Evolutionary conservation across 108 stramenopile genomes (phyloP).

Genomic region (Cyclotella distinguenda): DNA sequence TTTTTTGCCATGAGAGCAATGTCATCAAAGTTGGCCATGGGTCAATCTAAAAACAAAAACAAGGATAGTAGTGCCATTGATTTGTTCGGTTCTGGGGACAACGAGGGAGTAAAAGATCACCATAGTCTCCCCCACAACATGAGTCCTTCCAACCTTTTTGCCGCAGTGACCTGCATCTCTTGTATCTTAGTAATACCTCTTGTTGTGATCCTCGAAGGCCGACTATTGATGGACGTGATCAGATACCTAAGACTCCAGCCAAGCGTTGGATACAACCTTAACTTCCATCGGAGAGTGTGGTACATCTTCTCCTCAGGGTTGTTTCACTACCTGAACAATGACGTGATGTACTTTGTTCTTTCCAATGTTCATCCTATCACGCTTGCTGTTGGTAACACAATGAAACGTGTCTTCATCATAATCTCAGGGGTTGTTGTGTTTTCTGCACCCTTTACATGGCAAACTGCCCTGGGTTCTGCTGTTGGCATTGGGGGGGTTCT

Average conservation of each 20-base stretch:
- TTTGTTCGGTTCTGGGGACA: background rate
- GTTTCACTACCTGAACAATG: conserved; percentile 76
- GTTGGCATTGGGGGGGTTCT: conserved; percentile 52
- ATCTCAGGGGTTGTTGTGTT: conserved; percentile 60
- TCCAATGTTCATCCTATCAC: conserved; percentile 71
- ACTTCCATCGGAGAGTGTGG: conserved; percentile 2
- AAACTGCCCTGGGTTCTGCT: conserved; percentile 39
- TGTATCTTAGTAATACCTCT: conserved; percentile 53
- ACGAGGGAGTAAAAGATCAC: background rate
- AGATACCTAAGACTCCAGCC: background rate
- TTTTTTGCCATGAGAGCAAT: conserved; percentile 65
- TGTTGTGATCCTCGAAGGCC: conserved; percentile 46
- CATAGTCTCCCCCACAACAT: conserved; percentile 4
- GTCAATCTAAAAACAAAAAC: conserved; percentile 1
- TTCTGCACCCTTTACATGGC: conserved; percentile 52
- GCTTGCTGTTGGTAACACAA: conserved; percentile 76
- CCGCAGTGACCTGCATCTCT: conserved; percentile 58
- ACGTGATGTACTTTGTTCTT: conserved; percentile 75
- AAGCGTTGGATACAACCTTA: background rate
- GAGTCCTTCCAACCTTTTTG: conserved; percentile 62
- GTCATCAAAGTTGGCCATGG: conserved; percentile 62
- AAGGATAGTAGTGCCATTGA: background rate
- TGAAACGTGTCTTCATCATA: conserved; percentile 81
- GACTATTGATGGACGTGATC: conserved; percentile 7
- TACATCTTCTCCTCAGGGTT: conserved; percentile 51